Base-by-base conservation (phyloP, 208 protist genomes). In the Trypanosoma theileri region DNA sequence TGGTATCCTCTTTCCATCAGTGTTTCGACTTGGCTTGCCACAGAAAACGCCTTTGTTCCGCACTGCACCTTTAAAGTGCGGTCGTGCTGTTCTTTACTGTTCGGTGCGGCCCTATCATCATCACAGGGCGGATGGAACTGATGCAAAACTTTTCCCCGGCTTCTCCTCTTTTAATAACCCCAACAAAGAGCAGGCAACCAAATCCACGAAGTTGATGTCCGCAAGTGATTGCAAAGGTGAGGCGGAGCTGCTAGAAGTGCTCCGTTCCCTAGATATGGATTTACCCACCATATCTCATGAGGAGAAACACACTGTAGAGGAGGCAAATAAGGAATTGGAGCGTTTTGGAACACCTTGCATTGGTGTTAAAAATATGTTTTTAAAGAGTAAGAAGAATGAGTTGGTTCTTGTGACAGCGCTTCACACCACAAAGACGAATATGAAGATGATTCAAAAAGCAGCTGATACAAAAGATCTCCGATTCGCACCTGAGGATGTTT, bases 321-420 rank as follows among this genome's bases (percentile, higher is more conserved):
- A 86, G 56, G 84, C 81, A 41, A 84, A 84, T 69, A 72, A 79
- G 70, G 82, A 88, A 63, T 78, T 86, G 4, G 51, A 40, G 16
- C 74, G 77, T 42, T 92, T 92, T 73, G 73, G 58, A 21, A 53
- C 35, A 42, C 70, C 79, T 10, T 85, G 77, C 69, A 66, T 66
- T 24, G 86, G 85, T 63, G 89, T 88, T 41, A 95, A 93, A 80
- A 94, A 89, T 58, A 82, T 97, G 62, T 97, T 97, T 63, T 73
- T 97, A 40, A 97, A 95, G 82, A 86, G 86, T 75, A 95, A 94
- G 78, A 97, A 97, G 81, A 76, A 72, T 31, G 87, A 94, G 59
- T 66, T 97, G 22, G 88, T 95, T 28, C 75, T 97, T 21, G 71
- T 90, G 28, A 86, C 86, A 16, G 82, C 92, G 11, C 67, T 95